phyloP scores from a whole-genome alignment of 345 rosid species.

The Eucalyptus guilfoylei region DNA sequence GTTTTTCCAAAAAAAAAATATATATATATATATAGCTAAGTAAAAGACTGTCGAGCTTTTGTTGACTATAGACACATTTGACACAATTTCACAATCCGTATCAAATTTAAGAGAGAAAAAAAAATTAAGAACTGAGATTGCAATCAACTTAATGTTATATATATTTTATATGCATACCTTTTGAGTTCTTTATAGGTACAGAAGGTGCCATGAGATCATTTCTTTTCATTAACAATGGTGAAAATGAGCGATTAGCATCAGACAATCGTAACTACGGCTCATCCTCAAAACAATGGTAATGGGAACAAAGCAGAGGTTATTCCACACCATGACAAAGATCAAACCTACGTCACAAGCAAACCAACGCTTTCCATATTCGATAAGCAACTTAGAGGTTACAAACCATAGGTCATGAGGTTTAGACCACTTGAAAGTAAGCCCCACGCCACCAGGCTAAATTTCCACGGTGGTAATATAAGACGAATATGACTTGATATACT shows the following conservation, averaged over 20 bases:
- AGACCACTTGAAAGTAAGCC: neutral
- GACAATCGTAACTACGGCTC: neutral
- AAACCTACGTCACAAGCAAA: fast-evolving
- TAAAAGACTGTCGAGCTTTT: neutral
- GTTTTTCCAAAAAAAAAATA: neutral
- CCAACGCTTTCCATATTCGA: fast-evolving
- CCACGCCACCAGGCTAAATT: neutral
- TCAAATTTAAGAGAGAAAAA: neutral
- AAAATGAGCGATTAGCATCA: neutral
- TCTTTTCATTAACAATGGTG: neutral
- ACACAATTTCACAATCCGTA: neutral
- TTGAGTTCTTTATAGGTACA: neutral
- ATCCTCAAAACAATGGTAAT: neutral
- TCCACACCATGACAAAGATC: neutral
- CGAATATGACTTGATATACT: fast-evolving
- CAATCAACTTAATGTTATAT: neutral
- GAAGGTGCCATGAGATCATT: neutral
- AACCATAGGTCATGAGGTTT: neutral
- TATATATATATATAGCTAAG: neutral
- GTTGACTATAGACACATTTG: neutral
- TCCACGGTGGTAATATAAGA: neutral
- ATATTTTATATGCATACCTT: neutral
- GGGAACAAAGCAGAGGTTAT: neutral
- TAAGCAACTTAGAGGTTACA: neutral
- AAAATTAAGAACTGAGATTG: neutral